phyloP scores from a whole-genome alignment of 192 early-diverging fungal genomes.

The Phlyctochytrium planicorne region DNA sequence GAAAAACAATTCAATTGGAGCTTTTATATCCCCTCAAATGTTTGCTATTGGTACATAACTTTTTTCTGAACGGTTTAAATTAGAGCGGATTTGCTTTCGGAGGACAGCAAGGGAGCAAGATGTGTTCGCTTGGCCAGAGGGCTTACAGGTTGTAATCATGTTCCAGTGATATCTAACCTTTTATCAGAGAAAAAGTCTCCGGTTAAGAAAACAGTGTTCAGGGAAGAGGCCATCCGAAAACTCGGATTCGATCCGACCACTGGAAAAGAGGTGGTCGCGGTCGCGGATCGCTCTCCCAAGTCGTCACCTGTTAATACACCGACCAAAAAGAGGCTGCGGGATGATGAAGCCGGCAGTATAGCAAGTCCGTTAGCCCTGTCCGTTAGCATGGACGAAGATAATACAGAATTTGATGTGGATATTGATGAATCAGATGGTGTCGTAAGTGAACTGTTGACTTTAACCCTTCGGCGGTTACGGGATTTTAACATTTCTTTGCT shows the following conservation, averaged over 20 bases:
- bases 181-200: neutral
- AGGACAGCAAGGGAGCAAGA: slow-evolving; percentile 3
- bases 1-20: neutral
- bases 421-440: neutral
- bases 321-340: too few species aligned
- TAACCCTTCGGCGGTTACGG: too few species aligned
- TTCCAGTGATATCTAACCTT: neutral
- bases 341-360: too few species aligned
- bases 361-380: too few species aligned
- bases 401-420: neutral
- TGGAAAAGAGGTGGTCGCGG: neutral
- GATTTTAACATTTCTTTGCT: too few species aligned
- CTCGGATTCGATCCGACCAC: slow-evolving; percentile 3
- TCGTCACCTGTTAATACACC: too few species aligned
- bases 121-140: neutral
- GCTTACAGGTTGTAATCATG: neutral
- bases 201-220: neutral
- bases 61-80: neutral
- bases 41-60: neutral
- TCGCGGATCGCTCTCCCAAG: neutral
- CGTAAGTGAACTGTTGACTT: neutral
- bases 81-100: neutral
- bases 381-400: too few species aligned
- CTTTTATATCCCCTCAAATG: neutral
- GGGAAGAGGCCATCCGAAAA: neutral